Percentiles rank a stretch among this genome's conserved stretches.
These are phyloP conservation scores for Coriaria nepalensis DNA, from an alignment of 306 rosid species.

Conservation along the genomic window DNA sequence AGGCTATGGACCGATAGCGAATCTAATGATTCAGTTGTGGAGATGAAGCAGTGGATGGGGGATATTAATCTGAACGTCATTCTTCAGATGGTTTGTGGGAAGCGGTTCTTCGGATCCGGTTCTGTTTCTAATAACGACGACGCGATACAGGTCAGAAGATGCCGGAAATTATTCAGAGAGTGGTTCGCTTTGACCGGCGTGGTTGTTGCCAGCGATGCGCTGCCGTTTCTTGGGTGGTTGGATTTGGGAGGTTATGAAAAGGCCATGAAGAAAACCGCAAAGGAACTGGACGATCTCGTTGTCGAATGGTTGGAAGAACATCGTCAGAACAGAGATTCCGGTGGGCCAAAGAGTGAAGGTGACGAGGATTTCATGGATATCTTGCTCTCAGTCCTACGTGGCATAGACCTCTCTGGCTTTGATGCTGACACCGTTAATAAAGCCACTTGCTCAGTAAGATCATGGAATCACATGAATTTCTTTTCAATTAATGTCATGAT, in stretches of 20 bases:
- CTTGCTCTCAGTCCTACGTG: constrained; percentile 17
- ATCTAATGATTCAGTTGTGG: constrained; percentile 5
- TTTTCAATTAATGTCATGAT: not conserved
- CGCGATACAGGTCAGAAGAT: not conserved
- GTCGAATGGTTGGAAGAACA: constrained; percentile 19
- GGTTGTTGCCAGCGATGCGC: constrained; percentile 26
- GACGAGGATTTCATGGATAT: constrained; percentile 35
- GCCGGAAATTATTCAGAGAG: constrained; percentile 12
- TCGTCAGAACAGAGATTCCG: constrained; percentile 9
- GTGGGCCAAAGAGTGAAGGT: not conserved
- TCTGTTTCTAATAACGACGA: not conserved
- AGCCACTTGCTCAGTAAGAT: constrained; percentile 22
- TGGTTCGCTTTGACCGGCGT: constrained; percentile 9
- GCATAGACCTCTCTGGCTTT: constrained; percentile 5
- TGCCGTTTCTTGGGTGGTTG: constrained; percentile 28
- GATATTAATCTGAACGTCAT: constrained; percentile 25
- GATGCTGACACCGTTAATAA: constrained; percentile 25
- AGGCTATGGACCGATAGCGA: constrained; percentile 11
- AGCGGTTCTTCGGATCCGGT: constrained; percentile 15
- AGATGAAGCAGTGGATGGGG: constrained; percentile 31
- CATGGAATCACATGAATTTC: not conserved
- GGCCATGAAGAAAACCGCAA: constrained; percentile 24
- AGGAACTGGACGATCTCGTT: constrained; percentile 14
- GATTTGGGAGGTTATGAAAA: constrained; percentile 28
- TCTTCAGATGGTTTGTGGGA: constrained; percentile 21